A percentile compares a stretch with the other conserved stretches of the same genome.
phyloP scores from a whole-genome alignment of 2,329 filamentous ascomycete species.

The Aspergillus sp. region DNA sequence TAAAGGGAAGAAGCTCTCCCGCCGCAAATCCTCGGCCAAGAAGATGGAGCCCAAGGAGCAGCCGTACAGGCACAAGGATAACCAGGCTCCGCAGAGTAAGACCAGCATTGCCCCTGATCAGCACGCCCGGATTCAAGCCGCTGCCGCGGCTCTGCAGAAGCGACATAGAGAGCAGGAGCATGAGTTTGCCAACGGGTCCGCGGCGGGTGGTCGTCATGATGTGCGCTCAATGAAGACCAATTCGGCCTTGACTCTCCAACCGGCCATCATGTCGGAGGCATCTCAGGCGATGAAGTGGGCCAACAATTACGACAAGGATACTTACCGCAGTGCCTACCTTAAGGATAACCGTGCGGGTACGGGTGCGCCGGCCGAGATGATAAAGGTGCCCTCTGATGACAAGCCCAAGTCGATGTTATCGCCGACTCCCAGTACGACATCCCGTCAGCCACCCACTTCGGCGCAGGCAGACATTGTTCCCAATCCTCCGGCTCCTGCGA shows the following conservation, averaged over 20 bases:
- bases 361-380: slow-evolving; percentile 45
- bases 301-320: slow-evolving; percentile 83
- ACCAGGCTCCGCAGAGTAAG: slow-evolving; percentile 56
- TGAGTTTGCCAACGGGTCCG: slow-evolving; percentile 39
- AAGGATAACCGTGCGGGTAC: slow-evolving; percentile 63
- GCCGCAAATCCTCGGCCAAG: slow-evolving; percentile 63
- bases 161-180: slow-evolving; percentile 54
- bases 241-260: slow-evolving; percentile 81
- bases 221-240: slow-evolving; percentile 62
- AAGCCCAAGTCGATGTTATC: slow-evolving; percentile 14
- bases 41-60: slow-evolving; percentile 42
- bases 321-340: slow-evolving; percentile 77
- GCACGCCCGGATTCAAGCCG: slow-evolving; percentile 85
- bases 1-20: slow-evolving; percentile 54
- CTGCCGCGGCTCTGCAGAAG: slow-evolving; percentile 72
- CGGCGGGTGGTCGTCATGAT: slow-evolving; percentile 48
- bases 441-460: slow-evolving; percentile 21
- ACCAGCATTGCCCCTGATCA: slow-evolving; percentile 81
- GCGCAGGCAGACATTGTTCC: slow-evolving; percentile 22
- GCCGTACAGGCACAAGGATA: slow-evolving; percentile 42
- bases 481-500: slow-evolving; percentile 16
- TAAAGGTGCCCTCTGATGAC: slow-evolving; percentile 28
- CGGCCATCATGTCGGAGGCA: slow-evolving; percentile 73
- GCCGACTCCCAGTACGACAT: slow-evolving; percentile 15
- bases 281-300: slow-evolving; percentile 96